Evolutionary conservation across 1,284 basidiomycete genomes (phyloP), one percentile per base, ranked within the genome.

Genomic region (Termitomyces sp.): DNA sequence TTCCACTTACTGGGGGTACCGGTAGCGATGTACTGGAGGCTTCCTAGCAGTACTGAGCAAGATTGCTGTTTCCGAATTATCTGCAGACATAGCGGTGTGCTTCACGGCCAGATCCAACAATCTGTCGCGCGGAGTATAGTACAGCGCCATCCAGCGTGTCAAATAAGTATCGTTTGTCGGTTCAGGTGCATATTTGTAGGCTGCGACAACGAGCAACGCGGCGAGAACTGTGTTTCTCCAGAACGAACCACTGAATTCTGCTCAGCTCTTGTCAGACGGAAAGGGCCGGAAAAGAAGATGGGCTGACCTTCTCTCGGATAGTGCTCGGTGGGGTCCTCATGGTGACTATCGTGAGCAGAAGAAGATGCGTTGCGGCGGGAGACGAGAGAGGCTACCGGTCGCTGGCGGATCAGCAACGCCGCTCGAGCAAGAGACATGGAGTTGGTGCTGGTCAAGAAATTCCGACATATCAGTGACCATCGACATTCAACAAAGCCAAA

Each of bases 131-230:
- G 82, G 71, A 1, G 78, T 74, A 36, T 67, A 68, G 67, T 83
- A 81, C 65, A 80, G 64, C 17, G 74, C 72, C 61, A 90, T 77
- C 77, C 81, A 86, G 40, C 77, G 78, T 19, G 85, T 84, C 63
- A 89, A 64, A 64, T 80, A 80, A 52, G 76, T 78, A 54, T 84
- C 79, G 38, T 85, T 78, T 28, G 71, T 71, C 5, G 80, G 76
- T 53, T 75, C 71, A 1, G 88, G 88, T 3, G 84, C 82, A 64
- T 76, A 84, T 68, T 87, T 87, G 72, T 85, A 85, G 57, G 79
- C 79, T 13, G 73, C 78, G 38, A 74, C 78, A 42, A 70, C 74
- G 15, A 74, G 70, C 31, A 83, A 55, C 17, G 77, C 74, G 28
- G 72, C 67, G 17, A 85, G 56, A 28, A 83, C 60, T 6, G 79